A percentile compares a stretch with the other conserved stretches of the same genome.
These are phyloP conservation scores for Podochytrium sp. DNA, from an alignment of 192 early-diverging fungal genomes.

Conservation along the genomic window DNA sequence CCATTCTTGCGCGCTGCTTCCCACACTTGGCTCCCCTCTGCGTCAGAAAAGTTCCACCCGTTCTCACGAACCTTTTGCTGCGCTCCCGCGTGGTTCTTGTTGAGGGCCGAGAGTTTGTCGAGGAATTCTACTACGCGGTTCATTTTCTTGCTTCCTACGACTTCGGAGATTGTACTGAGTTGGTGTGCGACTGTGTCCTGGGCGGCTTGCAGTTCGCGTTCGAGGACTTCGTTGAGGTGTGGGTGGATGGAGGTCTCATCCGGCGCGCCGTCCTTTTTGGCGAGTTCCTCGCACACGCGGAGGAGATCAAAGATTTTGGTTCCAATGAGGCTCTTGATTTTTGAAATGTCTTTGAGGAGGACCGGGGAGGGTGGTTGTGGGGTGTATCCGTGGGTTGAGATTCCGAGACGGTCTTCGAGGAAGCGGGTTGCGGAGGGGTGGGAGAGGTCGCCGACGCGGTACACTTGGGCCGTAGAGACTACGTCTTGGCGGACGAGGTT, in stretches of 20 bases:
- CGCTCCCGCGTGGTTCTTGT: background rate
- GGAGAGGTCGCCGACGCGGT: slow-evolving; percentile 10
- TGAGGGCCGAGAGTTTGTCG: background rate
- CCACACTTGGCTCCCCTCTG: background rate
- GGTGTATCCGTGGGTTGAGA: background rate
- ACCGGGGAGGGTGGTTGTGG: background rate
- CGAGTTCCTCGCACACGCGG: slow-evolving; percentile 17
- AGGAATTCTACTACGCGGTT: background rate
- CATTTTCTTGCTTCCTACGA: background rate
- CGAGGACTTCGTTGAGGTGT: background rate
- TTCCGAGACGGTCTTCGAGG: slow-evolving; percentile 2
- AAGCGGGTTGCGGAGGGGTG: slow-evolving; percentile 2
- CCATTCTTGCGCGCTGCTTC: slow-evolving; percentile 3
- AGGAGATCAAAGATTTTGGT: slow-evolving; percentile 28
- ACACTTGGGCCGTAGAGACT: slow-evolving; percentile 18
- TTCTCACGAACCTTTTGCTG: background rate
- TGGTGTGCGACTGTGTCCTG: background rate
- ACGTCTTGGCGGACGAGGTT: slow-evolving; percentile 16
- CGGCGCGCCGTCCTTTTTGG: slow-evolving; percentile 12
- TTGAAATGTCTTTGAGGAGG: background rate
- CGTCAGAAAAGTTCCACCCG: background rate
- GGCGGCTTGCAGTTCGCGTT: background rate
- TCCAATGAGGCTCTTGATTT: slow-evolving; percentile 7
- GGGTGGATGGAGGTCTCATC: background rate
- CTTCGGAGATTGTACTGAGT: background rate